A percentile compares a stretch with the other conserved stretches of the same genome.
These are phyloP conservation scores for Colletotrichum sojae DNA, from an alignment of 2,329 filamentous ascomycete genomes.

Conservation along the genomic window DNA sequence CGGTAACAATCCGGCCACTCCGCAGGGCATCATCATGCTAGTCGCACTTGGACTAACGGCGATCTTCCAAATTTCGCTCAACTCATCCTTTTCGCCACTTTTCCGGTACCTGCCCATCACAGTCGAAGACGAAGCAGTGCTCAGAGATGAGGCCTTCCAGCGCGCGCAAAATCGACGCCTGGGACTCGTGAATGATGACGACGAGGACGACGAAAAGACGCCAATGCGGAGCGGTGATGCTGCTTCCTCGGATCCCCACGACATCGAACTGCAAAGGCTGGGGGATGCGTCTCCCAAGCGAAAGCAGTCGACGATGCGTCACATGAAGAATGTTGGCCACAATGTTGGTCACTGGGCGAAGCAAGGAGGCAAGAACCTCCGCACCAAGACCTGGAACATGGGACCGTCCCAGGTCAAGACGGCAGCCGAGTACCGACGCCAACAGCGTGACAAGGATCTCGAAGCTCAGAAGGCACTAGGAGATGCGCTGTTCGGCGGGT, in stretches of 20 bases:
- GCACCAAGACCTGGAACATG: constrained; percentile 60
- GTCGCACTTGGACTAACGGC: constrained; percentile 78
- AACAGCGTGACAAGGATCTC: constrained; percentile 71
- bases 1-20: constrained; percentile 67
- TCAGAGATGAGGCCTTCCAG: constrained; percentile 92
- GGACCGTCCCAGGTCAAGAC: constrained; percentile 51
- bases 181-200: constrained; percentile 69
- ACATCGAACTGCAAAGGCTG: constrained; percentile 54
- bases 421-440: constrained; percentile 63
- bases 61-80: constrained; percentile 85
- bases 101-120: constrained; percentile 94
- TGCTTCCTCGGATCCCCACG: constrained; percentile 44
- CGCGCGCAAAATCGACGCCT: constrained; percentile 81
- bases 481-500: constrained; percentile 86
- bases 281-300: constrained; percentile 46
- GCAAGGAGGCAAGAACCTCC: constrained; percentile 64
- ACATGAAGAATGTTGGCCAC: constrained; percentile 62
- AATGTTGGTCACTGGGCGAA: constrained; percentile 64
- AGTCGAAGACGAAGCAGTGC: constrained; percentile 92
- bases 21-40: constrained; percentile 90
- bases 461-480: constrained; percentile 82
- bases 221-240: constrained; percentile 55
- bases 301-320: constrained; percentile 59
- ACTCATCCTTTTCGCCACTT: constrained; percentile 86
- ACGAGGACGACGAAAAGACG: constrained; percentile 61